A percentile compares a stretch with the other conserved stretches of the same genome.
Evolutionary conservation across 768 basidiomycete species (phyloP).

Genomic region (Lyophyllum decastes): DNA sequence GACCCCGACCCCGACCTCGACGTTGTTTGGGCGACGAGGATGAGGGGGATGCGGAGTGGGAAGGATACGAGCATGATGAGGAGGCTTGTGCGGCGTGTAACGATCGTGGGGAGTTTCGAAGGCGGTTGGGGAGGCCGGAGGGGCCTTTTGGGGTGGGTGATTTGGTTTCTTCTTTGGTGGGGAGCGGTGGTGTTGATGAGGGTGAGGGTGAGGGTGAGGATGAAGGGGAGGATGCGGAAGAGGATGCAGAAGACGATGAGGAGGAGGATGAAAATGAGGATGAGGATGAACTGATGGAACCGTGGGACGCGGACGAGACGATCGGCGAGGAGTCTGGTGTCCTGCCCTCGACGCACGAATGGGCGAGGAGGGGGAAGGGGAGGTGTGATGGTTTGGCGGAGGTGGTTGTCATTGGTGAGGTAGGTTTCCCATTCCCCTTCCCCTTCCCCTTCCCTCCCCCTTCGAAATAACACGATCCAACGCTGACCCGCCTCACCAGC

Average conservation of each 20-base stretch:
- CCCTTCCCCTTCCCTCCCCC: neutral
- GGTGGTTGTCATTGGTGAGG: conserved; percentile 8
- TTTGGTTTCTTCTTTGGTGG: too few relatives aligned
- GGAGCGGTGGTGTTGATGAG: neutral
- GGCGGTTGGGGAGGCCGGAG: neutral
- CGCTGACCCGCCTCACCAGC: neutral
- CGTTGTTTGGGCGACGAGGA: too few relatives aligned
- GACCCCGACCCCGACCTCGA: too few relatives aligned
- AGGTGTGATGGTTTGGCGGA: conserved; percentile 7
- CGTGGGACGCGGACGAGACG: conserved; percentile 1
- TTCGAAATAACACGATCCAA: neutral
- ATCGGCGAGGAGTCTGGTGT: neutral
- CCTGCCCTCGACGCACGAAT: neutral
- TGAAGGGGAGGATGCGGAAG: neutral
- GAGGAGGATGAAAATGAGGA: neutral
- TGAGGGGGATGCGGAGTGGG: neutral
- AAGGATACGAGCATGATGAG: conserved; percentile 6
- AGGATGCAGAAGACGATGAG: neutral
- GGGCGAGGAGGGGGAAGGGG: conserved; percentile 3
- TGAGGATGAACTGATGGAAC: neutral
- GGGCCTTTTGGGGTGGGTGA: neutral
- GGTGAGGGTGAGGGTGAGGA: neutral
- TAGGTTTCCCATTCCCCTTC: neutral
- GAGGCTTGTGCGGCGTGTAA: neutral
- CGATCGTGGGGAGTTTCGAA: neutral